These are phyloP conservation scores for Apiospora arundinis DNA, from an alignment of 2,329 filamentous ascomycete species.

Conservation along the genomic window DNA sequence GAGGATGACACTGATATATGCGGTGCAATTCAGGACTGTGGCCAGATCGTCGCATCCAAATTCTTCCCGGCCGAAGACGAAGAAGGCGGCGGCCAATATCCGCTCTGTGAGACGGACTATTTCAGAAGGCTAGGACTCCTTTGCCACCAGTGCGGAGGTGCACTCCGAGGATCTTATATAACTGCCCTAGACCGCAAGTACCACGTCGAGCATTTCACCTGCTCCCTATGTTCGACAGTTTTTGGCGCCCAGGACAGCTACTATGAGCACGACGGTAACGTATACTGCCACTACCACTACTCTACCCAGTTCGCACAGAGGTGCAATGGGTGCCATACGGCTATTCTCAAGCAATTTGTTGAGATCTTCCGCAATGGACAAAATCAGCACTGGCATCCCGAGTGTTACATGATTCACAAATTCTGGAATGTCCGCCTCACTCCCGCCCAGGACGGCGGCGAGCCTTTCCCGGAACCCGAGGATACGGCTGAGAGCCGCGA, in stretches of 20 bases:
- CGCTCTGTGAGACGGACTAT: conserved; percentile 97
- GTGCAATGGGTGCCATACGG: conserved; percentile 95
- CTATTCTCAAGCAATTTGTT: conserved; percentile 98
- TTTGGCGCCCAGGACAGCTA: conserved; percentile 98
- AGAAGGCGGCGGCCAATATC: conserved; percentile 84
- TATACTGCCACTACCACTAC: conserved; percentile 99
- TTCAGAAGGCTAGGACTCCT: conserved; percentile 90
- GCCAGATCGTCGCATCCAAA: conserved; percentile 95
- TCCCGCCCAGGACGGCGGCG: conserved; percentile 59
- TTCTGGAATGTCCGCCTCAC: conserved; percentile 97
- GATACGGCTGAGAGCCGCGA: conserved; percentile 69
- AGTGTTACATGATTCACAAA: conserved; percentile 99
- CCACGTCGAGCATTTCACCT: conserved; percentile 98
- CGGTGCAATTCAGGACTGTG: conserved; percentile 75
- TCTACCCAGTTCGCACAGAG: conserved; percentile 96
- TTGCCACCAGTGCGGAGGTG: conserved; percentile 90
- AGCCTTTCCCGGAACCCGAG: conserved; percentile 51
- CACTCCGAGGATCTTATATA: conserved; percentile 95
- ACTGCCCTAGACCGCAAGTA: conserved; percentile 98
- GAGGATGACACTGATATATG: conserved; percentile 26
- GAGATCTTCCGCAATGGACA: conserved; percentile 98
- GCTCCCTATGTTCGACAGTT: conserved; percentile 94
- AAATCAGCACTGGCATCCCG: conserved; percentile 99
- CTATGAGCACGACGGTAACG: conserved; percentile 95
- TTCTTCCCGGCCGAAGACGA: conserved; percentile 98